phyloP scores from a whole-genome alignment of 2,329 filamentous ascomycete genomes.

The Claviceps humidiphila region DNA sequence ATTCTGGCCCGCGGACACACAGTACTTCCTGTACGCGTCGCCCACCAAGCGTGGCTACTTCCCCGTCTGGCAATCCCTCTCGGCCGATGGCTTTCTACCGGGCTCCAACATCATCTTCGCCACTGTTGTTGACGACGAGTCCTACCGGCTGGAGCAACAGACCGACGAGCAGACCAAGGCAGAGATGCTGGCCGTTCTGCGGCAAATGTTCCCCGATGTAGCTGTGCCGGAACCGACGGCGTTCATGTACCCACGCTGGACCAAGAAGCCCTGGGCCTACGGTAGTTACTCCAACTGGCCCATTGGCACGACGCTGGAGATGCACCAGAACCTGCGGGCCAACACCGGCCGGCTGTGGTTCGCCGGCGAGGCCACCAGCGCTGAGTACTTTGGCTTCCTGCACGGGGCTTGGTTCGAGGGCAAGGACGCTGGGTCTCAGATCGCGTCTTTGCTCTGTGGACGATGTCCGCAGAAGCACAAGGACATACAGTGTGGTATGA shows the following conservation, averaged over 20 bases:
- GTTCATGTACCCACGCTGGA: conserved; percentile 42
- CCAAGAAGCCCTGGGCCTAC: conserved; percentile 27
- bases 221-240: conserved; percentile 44
- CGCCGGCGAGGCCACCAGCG: conserved; percentile 50
- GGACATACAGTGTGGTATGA: conserved; percentile 7
- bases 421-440: conserved; percentile 29
- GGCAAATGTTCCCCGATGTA: conserved; percentile 45
- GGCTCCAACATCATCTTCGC: conserved; percentile 53
- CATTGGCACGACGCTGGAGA: conserved; percentile 45
- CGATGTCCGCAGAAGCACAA: conserved; percentile 8
- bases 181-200: conserved; percentile 44
- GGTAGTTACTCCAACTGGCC: conserved; percentile 61
- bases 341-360: conserved; percentile 50
- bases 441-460: conserved; percentile 20
- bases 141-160: conserved; percentile 46
- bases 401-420: conserved; percentile 50
- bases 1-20: conserved; percentile 42
- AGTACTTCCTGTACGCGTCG: conserved; percentile 34
- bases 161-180: conserved; percentile 41
- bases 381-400: conserved; percentile 52
- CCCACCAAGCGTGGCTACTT: conserved; percentile 27
- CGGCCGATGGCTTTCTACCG: conserved; percentile 41
- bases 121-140: conserved; percentile 44
- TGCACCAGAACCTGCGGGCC: conserved; percentile 55
- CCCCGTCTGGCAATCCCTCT: conserved; percentile 52